Evolutionary conservation across 805 yeast genomes (phyloP).

Genomic region (Kodamaea restingae): DNA sequence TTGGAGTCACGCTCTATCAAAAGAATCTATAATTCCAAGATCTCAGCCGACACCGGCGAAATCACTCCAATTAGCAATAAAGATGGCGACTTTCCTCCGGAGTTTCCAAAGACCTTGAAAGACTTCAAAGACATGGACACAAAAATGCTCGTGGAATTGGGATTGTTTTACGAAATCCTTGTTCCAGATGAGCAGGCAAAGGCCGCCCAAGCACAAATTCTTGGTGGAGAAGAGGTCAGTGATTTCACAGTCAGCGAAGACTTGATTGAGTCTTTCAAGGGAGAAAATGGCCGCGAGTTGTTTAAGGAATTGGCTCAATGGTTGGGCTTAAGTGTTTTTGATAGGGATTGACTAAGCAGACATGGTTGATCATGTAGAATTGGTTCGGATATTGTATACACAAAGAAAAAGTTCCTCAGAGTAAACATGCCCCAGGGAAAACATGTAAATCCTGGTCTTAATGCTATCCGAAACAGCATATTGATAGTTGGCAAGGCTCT

Average conservation of each 20-base stretch:
- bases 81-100: slow-evolving; percentile 69
- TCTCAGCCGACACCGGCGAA: slow-evolving; percentile 34
- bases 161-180: slow-evolving; percentile 71
- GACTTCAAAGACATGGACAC: slow-evolving; percentile 49
- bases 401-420: no score
- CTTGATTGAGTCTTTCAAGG: slow-evolving; percentile 24
- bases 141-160: slow-evolving; percentile 47
- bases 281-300: slow-evolving; percentile 49
- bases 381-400: no score
- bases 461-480: no score
- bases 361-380: no score
- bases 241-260: slow-evolving; percentile 18
- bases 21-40: slow-evolving; percentile 61
- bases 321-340: slow-evolving; percentile 58
- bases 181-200: slow-evolving; percentile 51
- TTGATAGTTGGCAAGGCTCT: no score
- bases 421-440: no score
- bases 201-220: slow-evolving; percentile 6
- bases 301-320: slow-evolving; percentile 65
- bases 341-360: slow-evolving; percentile 20
- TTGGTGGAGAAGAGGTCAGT: slow-evolving; percentile 14
- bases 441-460: no score
- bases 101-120: slow-evolving; percentile 56
- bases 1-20: slow-evolving; percentile 74
- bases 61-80: slow-evolving; percentile 71